phyloP scores from a whole-genome alignment of 345 rosid species.

The Eutrema heterophyllum region DNA sequence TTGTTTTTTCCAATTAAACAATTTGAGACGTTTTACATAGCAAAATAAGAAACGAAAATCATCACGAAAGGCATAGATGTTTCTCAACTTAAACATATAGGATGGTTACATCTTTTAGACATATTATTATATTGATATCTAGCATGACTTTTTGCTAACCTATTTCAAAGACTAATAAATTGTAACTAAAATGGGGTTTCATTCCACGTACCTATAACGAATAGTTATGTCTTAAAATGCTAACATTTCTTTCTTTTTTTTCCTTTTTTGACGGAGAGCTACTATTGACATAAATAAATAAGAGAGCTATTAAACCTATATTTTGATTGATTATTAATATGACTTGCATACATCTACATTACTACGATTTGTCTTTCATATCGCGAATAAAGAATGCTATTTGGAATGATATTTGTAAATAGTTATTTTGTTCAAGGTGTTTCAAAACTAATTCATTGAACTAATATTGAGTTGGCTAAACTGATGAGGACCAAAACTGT shows the following conservation, averaged over 20 bases:
- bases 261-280: neutral
- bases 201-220: neutral
- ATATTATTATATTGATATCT: neutral
- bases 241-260: neutral
- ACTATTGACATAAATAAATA: no score
- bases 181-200: neutral
- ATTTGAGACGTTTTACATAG: neutral
- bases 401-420: neutral
- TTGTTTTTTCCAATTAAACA: neutral
- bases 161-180: neutral
- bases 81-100: neutral
- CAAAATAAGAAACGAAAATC: neutral
- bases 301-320: neutral
- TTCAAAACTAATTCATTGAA: neutral
- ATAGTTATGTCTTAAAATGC: neutral
- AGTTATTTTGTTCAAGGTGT: neutral
- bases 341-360: neutral
- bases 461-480: neutral
- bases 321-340: neutral
- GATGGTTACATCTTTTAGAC: conserved; percentile 7
- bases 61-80: neutral
- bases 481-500: neutral
- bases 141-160: neutral
- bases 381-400: neutral
- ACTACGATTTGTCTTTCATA: neutral